Percentiles rank a stretch among this genome's conserved stretches.
phyloP scores from a whole-genome alignment of 306 rosid genomes.

The Rosa chinensis region DNA sequence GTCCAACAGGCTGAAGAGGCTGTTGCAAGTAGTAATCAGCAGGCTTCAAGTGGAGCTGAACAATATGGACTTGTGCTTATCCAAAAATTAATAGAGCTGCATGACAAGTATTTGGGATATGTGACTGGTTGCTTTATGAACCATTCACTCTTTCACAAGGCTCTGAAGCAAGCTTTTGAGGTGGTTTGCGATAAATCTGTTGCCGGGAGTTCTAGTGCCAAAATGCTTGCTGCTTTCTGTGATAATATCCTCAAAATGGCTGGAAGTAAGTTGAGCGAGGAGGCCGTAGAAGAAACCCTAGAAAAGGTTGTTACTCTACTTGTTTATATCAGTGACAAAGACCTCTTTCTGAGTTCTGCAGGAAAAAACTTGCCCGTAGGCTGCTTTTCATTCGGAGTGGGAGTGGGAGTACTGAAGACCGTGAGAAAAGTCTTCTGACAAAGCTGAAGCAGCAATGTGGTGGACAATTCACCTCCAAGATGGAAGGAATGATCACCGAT shows the following conservation, averaged over 20 bases:
- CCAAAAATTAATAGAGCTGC: slow-evolving; percentile 64
- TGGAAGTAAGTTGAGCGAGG: slow-evolving; percentile 64
- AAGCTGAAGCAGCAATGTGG: slow-evolving; percentile 32
- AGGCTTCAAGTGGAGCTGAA: slow-evolving; percentile 44
- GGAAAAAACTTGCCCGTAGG: slow-evolving; percentile 82
- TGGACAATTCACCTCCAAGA: slow-evolving; percentile 68
- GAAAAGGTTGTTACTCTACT: slow-evolving; percentile 73
- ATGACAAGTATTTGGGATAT: slow-evolving; percentile 61
- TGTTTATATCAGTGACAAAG: slow-evolving; percentile 71
- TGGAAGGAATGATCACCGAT: slow-evolving; percentile 30
- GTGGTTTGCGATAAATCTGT: slow-evolving; percentile 62
- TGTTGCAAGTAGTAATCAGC: slow-evolving; percentile 35
- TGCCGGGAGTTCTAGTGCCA: slow-evolving; percentile 67
- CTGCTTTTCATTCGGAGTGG: slow-evolving; percentile 50
- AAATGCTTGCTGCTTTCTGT: slow-evolving; percentile 64
- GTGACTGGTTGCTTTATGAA: slow-evolving; percentile 58
- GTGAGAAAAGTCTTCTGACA: slow-evolving; percentile 57
- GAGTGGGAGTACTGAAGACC: neutral
- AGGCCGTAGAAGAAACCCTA: slow-evolving; percentile 64
- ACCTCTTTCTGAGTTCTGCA: slow-evolving; percentile 75
- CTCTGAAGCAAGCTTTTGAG: slow-evolving; percentile 70
- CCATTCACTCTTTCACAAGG: slow-evolving; percentile 70
- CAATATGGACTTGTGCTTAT: slow-evolving; percentile 43
- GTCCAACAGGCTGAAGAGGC: slow-evolving; percentile 75
- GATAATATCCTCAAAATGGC: slow-evolving; percentile 69